Conservation (phyloP, 2,329 filamentous ascomycete species). For the Aspergillus puulaauensis region DNA sequence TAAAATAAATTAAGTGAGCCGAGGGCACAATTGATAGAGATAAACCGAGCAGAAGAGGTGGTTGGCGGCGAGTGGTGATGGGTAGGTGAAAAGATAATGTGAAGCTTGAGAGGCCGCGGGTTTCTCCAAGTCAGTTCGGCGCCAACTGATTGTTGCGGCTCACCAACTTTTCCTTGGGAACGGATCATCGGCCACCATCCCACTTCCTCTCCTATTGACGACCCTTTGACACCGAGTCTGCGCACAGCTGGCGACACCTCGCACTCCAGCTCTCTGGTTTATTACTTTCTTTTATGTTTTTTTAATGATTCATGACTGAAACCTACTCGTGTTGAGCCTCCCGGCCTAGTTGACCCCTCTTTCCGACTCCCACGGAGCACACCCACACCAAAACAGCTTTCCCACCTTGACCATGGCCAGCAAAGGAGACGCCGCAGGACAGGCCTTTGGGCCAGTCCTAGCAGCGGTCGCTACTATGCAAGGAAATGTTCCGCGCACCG, state of each 20-base stretch:
- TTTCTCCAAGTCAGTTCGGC: constrained; percentile 9
- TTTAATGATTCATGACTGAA: constrained; percentile 27
- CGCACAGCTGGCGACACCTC: neutral
- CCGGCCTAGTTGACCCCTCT: constrained; percentile 26
- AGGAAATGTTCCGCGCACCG: constrained; percentile 73
- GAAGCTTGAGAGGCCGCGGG: constrained; percentile 11
- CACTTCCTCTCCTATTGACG: constrained; percentile 20
- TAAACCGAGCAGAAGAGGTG: neutral
- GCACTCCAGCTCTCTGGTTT: constrained; percentile 6
- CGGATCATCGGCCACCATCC: constrained; percentile 26
- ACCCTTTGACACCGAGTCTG: constrained; percentile 7
- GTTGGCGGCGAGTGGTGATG: constrained; percentile 7
- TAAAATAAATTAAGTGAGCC: neutral
- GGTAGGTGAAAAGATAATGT: constrained; percentile 13
- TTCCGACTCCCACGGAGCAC: constrained; percentile 16
- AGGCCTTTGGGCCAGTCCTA: constrained; percentile 80
- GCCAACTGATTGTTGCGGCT: constrained; percentile 24
- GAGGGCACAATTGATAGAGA: neutral
- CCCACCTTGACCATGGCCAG: constrained; percentile 60
- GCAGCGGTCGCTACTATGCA: constrained; percentile 89
- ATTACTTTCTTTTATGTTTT: constrained; percentile 7
- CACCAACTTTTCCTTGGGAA: constrained; percentile 30
- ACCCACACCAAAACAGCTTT: constrained; percentile 26
- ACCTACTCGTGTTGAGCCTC: constrained; percentile 24
- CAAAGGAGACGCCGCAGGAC: constrained; percentile 60